Conservation (phyloP, 2,329 filamentous ascomycete genomes). For the Achaetomium macrosporum region DNA sequence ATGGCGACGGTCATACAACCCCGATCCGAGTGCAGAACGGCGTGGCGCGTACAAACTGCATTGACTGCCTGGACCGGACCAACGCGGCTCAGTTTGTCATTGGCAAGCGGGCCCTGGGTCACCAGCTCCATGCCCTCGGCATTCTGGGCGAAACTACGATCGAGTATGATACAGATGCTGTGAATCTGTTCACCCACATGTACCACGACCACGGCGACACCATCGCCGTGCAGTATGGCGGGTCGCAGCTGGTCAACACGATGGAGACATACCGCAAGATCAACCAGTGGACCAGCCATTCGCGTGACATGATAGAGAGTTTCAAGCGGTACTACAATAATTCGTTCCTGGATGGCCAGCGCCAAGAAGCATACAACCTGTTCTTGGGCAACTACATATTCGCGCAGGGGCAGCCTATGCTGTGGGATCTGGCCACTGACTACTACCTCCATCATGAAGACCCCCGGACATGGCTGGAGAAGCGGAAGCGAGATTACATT, state of each 20-base stretch:
- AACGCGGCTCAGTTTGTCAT: constrained; percentile 98
- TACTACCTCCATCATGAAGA: constrained; percentile 93
- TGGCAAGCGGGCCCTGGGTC: constrained; percentile 84
- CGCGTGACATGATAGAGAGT: constrained; percentile 96
- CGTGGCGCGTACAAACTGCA: constrained; percentile 91
- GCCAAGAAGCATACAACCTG: constrained; percentile 95
- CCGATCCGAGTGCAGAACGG: constrained; percentile 77
- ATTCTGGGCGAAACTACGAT: constrained; percentile 71
- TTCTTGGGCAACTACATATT: constrained; percentile 97
- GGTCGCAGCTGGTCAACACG: constrained; percentile 95
- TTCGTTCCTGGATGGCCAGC: constrained; percentile 89
- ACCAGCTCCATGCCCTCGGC: constrained; percentile 87
- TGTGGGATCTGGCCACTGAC: constrained; percentile 93
- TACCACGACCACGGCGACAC: constrained; percentile 97
- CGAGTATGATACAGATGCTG: constrained; percentile 90
- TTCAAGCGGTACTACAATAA: constrained; percentile 99
- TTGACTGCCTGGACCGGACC: constrained; percentile 93
- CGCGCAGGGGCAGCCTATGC: constrained; percentile 78
- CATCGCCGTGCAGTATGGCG: constrained; percentile 95
- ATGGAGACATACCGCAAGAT: constrained; percentile 99
- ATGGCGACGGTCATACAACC: constrained; percentile 66
- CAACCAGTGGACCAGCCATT: constrained; percentile 97
- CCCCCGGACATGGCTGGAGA: constrained; percentile 65
- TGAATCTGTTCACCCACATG: constrained; percentile 97
- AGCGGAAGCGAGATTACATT: constrained; percentile 66